Evolutionary conservation across 164 flowering plant species (phyloP).

Genomic region (Macadamia integrifolia): DNA sequence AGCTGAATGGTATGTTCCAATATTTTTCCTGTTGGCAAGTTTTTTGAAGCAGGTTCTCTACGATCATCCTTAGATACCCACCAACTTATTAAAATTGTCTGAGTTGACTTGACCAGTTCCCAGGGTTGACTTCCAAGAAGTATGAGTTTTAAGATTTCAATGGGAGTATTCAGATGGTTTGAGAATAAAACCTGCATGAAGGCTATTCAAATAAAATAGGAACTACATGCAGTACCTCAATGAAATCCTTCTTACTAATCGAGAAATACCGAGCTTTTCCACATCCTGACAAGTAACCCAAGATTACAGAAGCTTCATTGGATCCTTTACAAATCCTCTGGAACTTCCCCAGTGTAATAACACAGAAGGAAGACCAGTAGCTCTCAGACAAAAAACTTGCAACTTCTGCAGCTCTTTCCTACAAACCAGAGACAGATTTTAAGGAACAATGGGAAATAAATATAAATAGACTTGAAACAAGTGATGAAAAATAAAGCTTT

Average conservation of each 20-base stretch:
- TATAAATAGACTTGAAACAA: background rate
- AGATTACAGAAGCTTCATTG: conserved; percentile 56
- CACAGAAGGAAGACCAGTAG: conserved; percentile 73
- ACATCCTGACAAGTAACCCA: conserved; percentile 55
- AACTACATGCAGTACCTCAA: conserved; percentile 45
- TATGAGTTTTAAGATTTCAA: no score
- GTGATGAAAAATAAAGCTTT: background rate
- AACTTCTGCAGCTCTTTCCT: conserved; percentile 62
- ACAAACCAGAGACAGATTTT: conserved; percentile 4
- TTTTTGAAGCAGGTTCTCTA: no score
- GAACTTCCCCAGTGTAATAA: conserved; percentile 58
- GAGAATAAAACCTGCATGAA: background rate
- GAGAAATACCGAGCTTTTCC: conserved; percentile 54
- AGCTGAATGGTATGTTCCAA: background rate
- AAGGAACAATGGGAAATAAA: background rate
- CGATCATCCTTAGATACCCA: no score
- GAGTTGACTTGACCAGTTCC: no score
- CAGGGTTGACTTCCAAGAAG: no score
- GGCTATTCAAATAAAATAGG: background rate
- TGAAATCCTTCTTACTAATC: conserved; percentile 33
- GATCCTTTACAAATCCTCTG: conserved; percentile 51
- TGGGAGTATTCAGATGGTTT: background rate
- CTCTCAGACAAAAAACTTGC: conserved; percentile 47
- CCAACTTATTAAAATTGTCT: no score
- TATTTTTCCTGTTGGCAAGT: background rate